A percentile compares a stretch with the other conserved stretches of the same genome.
These are phyloP conservation scores for Mortierella sp. DNA, from an alignment of 371 early-diverging fungal species.

Conservation along the genomic window DNA sequence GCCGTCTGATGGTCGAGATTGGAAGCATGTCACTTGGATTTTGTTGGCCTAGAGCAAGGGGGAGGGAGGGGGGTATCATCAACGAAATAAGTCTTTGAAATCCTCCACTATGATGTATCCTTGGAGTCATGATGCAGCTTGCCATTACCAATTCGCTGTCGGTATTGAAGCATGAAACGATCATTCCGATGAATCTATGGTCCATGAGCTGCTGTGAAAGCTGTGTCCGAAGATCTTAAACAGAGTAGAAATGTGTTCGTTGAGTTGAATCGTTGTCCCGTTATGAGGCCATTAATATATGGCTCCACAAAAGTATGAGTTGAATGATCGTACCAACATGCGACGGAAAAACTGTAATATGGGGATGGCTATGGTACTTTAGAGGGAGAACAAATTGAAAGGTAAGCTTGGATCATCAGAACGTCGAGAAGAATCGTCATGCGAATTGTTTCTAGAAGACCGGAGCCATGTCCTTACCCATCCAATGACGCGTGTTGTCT, in stretches of 20 bases:
- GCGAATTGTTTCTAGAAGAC: neutral
- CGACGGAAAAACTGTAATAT: constrained; percentile 81
- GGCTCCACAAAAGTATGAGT: neutral
- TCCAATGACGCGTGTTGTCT: constrained; percentile 69
- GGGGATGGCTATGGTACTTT: constrained; percentile 76
- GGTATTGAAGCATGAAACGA: constrained; percentile 74
- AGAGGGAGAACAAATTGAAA: neutral
- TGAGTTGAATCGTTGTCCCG: constrained; percentile 43
- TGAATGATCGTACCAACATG: constrained; percentile 64
- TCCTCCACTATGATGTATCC: too few species aligned
- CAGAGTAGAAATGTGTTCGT: too few species aligned
- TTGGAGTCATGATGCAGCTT: neutral
- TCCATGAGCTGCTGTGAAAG: constrained; percentile 74
- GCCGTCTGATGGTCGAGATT: constrained; percentile 51
- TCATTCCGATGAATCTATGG: constrained; percentile 73
- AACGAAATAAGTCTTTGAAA: too few species aligned
- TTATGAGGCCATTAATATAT: constrained; percentile 57
- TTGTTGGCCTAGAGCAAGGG: constrained; percentile 54
- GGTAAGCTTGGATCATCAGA: neutral
- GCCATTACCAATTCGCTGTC: constrained; percentile 57
- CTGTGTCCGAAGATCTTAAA: constrained; percentile 73
- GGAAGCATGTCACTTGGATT: constrained; percentile 68
- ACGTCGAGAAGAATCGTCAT: neutral
- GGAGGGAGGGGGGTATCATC: too few species aligned
- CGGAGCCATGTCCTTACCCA: constrained; percentile 62